Base-by-base conservation (phyloP, 2,329 filamentous ascomycete genomes). In the Orbilia javanica region DNA sequence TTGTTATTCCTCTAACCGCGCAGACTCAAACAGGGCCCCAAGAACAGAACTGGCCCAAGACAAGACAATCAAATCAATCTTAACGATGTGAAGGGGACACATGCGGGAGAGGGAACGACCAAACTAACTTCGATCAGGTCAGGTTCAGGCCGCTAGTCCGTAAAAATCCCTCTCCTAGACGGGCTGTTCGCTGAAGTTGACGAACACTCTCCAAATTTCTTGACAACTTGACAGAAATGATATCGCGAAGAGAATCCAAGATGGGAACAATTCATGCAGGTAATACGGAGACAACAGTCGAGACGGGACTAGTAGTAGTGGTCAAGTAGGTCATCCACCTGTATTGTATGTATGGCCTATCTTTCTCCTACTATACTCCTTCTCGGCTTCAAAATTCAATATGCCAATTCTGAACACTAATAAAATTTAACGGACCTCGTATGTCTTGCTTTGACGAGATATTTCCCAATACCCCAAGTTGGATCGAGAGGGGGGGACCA, bases 181-280 rank as follows among this genome's bases (percentile, higher is more conserved):
- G 69, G 69, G 31, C 46, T 31, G 5, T 42, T 65, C 53, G 27
- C 34, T 44, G 55, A 60, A 34, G 55, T 60, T 42, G 55, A 60
- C 20, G 55, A 27, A 60, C 34, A 39, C 25, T 42, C n/a, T 57
- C 34, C 55, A 60, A 60, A 27, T 48, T 52, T 65, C 65, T 46
- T 71, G 60, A 71, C 50, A 66, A 60, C 34, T 66, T 71, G 73
- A 77, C 73, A 71, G 73, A 66, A 60, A 27, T 50, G 66, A 64
- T 77, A 66, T 77, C 73, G 73, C 73, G 65, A 77, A 67, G 67
- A 71, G 64, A 68, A 64, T 63, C 72, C 72, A 57, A 69, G 36
- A 76, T 50, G 65, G 72, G 72, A 76, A 76, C 29, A 57, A 76
- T 62, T 76, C 72, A 70, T 76, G 72, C 72, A 69, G 65, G 64